These are phyloP conservation scores for Nakazawaea siamensis DNA, from an alignment of 805 yeast genomes.

Conservation along the genomic window DNA sequence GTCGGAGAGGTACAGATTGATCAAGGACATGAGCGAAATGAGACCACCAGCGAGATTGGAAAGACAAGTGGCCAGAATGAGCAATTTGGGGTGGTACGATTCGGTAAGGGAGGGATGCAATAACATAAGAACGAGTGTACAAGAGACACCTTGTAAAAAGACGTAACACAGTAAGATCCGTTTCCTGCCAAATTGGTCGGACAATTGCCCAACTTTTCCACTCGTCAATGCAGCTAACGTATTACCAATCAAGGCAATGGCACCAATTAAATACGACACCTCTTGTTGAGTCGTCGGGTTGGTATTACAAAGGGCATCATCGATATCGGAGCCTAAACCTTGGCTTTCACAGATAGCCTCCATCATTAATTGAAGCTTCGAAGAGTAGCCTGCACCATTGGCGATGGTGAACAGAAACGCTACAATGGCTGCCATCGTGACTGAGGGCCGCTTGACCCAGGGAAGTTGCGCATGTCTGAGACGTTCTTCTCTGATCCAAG, in stretches of 20 bases:
- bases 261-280: slow-evolving; percentile 33
- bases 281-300: slow-evolving; percentile 23
- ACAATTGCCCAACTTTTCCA: slow-evolving; percentile 48
- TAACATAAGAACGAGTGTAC: background rate
- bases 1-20: slow-evolving; percentile 57
- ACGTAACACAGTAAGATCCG: slow-evolving; percentile 30
- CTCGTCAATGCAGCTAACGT: slow-evolving; percentile 34
- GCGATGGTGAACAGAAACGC: slow-evolving; percentile 23
- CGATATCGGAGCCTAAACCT: slow-evolving; percentile 20
- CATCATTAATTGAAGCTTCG: slow-evolving; percentile 27
- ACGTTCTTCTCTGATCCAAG: too few relatives aligned
- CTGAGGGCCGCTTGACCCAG: too few relatives aligned
- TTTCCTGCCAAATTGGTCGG: slow-evolving; percentile 49
- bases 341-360: slow-evolving; percentile 31
- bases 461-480: too few relatives aligned
- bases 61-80: slow-evolving; percentile 34
- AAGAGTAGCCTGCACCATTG: slow-evolving; percentile 28
- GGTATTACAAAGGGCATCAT: slow-evolving; percentile 9
- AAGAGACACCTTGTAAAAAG: background rate
- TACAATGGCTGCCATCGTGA: background rate
- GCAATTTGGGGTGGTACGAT: slow-evolving; percentile 18
- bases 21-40: slow-evolving; percentile 37
- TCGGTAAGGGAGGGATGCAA: background rate
- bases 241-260: slow-evolving; percentile 25
- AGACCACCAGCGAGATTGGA: slow-evolving; percentile 47